A percentile compares a stretch with the other conserved stretches of the same genome.
These are phyloP conservation scores for Eucalyptus urophylla DNA, from an alignment of 345 rosid genomes.

Conservation along the genomic window DNA sequence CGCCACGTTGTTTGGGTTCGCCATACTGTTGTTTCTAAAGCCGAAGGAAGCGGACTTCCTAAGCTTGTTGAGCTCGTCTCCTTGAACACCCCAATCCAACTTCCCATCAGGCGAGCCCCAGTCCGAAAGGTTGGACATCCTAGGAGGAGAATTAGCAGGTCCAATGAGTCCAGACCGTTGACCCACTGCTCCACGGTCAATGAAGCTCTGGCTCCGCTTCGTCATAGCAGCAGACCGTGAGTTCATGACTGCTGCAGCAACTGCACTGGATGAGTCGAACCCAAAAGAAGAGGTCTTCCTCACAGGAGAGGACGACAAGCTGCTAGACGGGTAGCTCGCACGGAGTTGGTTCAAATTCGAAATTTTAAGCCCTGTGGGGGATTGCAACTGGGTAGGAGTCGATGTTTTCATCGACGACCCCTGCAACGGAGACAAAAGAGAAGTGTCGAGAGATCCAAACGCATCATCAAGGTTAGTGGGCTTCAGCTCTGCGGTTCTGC, in stretches of 20 bases:
- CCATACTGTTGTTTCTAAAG: constrained; percentile 25
- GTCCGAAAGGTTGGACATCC: constrained; percentile 49
- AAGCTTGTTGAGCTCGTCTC: constrained; percentile 77
- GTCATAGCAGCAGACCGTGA: constrained; percentile 81
- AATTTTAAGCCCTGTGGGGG: constrained; percentile 51
- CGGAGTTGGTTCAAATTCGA: constrained; percentile 61
- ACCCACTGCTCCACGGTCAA: constrained; percentile 41
- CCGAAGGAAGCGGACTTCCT: constrained; percentile 86
- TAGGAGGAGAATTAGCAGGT: constrained; percentile 21
- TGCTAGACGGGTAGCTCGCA: constrained; percentile 36
- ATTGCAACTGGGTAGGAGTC: constrained; percentile 28
- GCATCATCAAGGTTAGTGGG: constrained; percentile 53
- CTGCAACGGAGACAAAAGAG: constrained; percentile 38
- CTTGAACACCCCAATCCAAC: constrained; percentile 83
- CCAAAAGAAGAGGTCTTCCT: constrained; percentile 47
- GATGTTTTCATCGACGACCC: constrained; percentile 24
- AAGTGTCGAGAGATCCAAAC: constrained; percentile 49
- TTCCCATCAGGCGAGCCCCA: constrained; percentile 86
- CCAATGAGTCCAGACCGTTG: neutral
- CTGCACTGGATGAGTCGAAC: constrained; percentile 75
- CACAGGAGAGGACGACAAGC: constrained; percentile 33
- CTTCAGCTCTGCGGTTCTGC: constrained; percentile 30
- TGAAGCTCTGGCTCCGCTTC: constrained; percentile 80
- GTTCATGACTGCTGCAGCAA: constrained; percentile 86
- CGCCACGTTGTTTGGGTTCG: neutral